A percentile compares a stretch with the other conserved stretches of the same genome.
phyloP scores from a whole-genome alignment of 2,329 filamentous ascomycete species.

The Aspergillus clavatus region DNA sequence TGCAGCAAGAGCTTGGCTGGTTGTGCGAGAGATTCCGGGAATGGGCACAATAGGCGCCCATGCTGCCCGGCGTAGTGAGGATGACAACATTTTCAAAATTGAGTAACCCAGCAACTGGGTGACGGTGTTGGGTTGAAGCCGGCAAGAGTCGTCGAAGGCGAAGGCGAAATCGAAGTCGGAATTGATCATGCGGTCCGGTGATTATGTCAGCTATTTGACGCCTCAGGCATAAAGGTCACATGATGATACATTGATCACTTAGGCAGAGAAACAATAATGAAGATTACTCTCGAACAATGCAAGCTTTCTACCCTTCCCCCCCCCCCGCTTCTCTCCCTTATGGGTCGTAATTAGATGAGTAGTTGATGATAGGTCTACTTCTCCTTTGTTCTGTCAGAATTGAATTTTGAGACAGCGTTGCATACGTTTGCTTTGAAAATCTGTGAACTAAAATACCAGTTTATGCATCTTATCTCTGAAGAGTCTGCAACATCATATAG shows the following conservation, averaged over 20 bases:
- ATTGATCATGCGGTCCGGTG: slow-evolving; percentile 30
- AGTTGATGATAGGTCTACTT: too few relatives aligned
- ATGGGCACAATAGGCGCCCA: slow-evolving; percentile 34
- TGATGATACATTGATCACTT: too few relatives aligned
- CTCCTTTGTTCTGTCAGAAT: too few relatives aligned
- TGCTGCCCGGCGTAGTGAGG: slow-evolving; percentile 43
- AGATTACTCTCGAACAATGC: too few relatives aligned
- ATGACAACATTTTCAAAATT: slow-evolving; percentile 39
- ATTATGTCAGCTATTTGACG: slow-evolving; percentile 22
- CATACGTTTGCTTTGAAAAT: too few relatives aligned
- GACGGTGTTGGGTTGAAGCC: slow-evolving; percentile 23
- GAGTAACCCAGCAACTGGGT: slow-evolving; percentile 23
- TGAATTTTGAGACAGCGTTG: too few relatives aligned
- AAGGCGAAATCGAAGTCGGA: slow-evolving; percentile 36
- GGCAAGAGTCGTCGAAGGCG: slow-evolving; percentile 25
- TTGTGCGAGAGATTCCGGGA: slow-evolving; percentile 30
- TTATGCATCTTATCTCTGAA: too few relatives aligned
- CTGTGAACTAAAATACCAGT: too few relatives aligned
- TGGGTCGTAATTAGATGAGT: too few relatives aligned
- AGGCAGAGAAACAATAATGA: too few relatives aligned
- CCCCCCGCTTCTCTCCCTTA: too few relatives aligned
- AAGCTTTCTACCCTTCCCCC: too few relatives aligned
- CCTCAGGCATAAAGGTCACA: slow-evolving; percentile 14
- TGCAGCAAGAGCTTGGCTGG: slow-evolving; percentile 27
- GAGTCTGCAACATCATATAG: not conserved